phyloP scores from a whole-genome alignment of 495 filamentous ascomycete genomes.

The Daldinia decipiens region DNA sequence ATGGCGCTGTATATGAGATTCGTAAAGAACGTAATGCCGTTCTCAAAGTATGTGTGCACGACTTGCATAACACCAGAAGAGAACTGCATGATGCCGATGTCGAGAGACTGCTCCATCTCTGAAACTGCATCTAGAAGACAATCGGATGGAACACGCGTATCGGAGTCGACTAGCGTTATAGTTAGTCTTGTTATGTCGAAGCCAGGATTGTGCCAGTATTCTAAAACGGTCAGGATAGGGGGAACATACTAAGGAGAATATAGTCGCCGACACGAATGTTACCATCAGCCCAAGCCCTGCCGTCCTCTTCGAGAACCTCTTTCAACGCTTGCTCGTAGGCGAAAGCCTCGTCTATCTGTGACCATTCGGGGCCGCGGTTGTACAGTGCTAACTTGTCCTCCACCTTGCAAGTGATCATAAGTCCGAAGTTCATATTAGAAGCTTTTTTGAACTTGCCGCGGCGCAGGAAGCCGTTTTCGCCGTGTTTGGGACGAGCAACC shows the following conservation, averaged over 20 bases:
- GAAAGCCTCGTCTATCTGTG: constrained; percentile 72
- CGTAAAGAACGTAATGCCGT: constrained; percentile 86
- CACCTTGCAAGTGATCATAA: constrained; percentile 78
- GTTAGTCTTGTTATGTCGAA: background rate
- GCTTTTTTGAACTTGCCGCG: constrained; percentile 80
- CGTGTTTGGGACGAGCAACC: constrained; percentile 75
- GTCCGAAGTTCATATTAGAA: constrained; percentile 85
- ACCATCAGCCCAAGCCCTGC: constrained; percentile 80
- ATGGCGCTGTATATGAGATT: constrained; percentile 85
- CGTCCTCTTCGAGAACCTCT: constrained; percentile 74
- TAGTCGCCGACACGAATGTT: constrained; percentile 85
- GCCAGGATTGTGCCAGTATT: background rate
- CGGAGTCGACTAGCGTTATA: constrained; percentile 68
- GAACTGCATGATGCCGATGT: constrained; percentile 85
- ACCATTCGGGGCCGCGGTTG: constrained; percentile 69
- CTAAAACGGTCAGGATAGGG: background rate
- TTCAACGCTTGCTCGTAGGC: constrained; percentile 75
- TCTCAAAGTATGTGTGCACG: constrained; percentile 75
- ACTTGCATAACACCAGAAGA: constrained; percentile 87
- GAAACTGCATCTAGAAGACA: constrained; percentile 80
- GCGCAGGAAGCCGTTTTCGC: constrained; percentile 69
- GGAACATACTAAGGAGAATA: constrained; percentile 66
- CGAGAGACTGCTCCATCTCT: constrained; percentile 82
- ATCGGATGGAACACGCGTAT: constrained; percentile 78
- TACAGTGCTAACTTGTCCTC: constrained; percentile 72